These are phyloP conservation scores for Scenedesmus sp. DNA, from an alignment of 163 green algal species.

Conservation along the genomic window DNA sequence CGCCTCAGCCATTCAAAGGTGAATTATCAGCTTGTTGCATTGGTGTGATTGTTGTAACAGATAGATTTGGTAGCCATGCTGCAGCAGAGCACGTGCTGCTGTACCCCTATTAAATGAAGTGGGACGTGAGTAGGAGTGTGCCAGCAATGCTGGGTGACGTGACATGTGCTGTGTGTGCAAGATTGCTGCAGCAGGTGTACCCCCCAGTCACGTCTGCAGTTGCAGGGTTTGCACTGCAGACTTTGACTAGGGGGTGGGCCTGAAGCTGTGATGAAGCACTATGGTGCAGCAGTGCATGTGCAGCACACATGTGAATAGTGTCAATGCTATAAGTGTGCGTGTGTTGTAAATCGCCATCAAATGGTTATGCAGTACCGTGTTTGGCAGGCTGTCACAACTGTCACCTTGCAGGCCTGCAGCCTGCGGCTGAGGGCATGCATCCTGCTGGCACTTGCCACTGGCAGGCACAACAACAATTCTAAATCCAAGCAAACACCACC, in stretches of 20 bases:
- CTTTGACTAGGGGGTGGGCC: neutral
- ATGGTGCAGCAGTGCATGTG: neutral
- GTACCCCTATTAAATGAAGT: neutral
- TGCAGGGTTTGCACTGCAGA: neutral
- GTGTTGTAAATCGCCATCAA: too few relatives aligned
- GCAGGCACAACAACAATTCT: neutral
- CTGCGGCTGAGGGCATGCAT: too few relatives aligned
- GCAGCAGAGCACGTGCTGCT: neutral
- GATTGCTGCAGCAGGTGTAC: neutral
- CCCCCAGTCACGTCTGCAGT: neutral
- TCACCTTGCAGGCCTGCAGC: too few relatives aligned
- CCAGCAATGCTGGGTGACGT: neutral
- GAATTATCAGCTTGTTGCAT: neutral
- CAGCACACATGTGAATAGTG: too few relatives aligned
- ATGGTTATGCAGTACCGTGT: too few relatives aligned
- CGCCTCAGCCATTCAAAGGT: constrained; percentile 62
- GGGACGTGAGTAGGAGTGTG: neutral
- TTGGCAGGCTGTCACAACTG: too few relatives aligned
- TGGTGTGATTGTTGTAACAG: too few relatives aligned
- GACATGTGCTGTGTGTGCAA: neutral
- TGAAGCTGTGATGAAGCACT: neutral
- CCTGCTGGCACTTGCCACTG: too few relatives aligned
- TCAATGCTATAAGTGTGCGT: too few relatives aligned
- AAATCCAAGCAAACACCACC: neutral
- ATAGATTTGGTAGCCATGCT: constrained; percentile 32